These are phyloP conservation scores for Fusarium ramigenum DNA, from an alignment of 2,329 filamentous ascomycete species.

Conservation along the genomic window DNA sequence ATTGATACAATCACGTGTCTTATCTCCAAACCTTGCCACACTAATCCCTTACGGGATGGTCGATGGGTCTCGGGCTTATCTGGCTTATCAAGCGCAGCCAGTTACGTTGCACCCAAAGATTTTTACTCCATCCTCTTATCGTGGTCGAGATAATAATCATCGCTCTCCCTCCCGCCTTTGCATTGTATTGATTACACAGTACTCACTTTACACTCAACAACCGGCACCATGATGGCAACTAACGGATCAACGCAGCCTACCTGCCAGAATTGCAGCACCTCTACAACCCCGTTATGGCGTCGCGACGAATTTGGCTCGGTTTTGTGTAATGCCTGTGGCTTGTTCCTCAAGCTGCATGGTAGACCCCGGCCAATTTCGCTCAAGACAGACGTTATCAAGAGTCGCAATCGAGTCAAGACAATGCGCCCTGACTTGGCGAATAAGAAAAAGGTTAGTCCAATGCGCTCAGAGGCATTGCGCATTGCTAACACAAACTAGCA, in stretches of 20 bases:
- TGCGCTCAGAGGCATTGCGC: neutral
- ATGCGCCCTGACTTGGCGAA: slow-evolving; percentile 79
- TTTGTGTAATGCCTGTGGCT: slow-evolving; percentile 96
- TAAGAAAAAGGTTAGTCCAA: slow-evolving; percentile 77
- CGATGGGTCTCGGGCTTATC: slow-evolving; percentile 43
- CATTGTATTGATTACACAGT: slow-evolving; percentile 13
- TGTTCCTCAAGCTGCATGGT: slow-evolving; percentile 97
- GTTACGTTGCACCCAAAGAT: slow-evolving; percentile 44
- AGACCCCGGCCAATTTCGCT: slow-evolving; percentile 92
- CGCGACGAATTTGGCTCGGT: slow-evolving; percentile 95
- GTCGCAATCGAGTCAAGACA: slow-evolving; percentile 96
- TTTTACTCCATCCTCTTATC: slow-evolving; percentile 53
- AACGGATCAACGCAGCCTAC: slow-evolving; percentile 82
- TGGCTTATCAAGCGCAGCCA: slow-evolving; percentile 49
- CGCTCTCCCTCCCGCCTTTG: slow-evolving; percentile 42
- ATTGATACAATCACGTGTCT: slow-evolving; percentile 46
- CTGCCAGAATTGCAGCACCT: slow-evolving; percentile 96
- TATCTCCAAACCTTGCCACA: slow-evolving; percentile 33
- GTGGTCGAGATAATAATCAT: slow-evolving; percentile 50
- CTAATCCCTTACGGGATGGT: slow-evolving; percentile 36
- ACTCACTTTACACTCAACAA: slow-evolving; percentile 44
- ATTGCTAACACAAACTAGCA: slow-evolving; percentile 23
- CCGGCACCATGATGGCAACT: slow-evolving; percentile 60
- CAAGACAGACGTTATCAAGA: slow-evolving; percentile 99
- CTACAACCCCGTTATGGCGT: slow-evolving; percentile 95